Evolutionary conservation across 306 rosid species (phyloP).

Genomic region (Vigna mungo): DNA sequence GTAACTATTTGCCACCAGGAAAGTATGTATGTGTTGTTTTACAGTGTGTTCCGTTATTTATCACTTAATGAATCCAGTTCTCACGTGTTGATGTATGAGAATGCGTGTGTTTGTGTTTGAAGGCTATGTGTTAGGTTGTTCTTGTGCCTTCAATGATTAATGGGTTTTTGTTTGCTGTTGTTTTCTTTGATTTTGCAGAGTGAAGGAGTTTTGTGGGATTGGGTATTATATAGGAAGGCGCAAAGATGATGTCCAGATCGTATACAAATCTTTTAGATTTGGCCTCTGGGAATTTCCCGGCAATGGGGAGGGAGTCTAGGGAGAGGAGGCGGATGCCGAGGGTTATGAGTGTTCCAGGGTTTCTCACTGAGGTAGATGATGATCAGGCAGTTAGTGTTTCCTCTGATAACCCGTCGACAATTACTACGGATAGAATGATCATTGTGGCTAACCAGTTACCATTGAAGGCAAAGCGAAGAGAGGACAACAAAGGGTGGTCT

Average conservation of each 20-base stretch:
- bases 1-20: conserved; percentile 14
- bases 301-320: conserved; percentile 56
- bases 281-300: conserved; percentile 83
- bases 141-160: conserved; percentile 23
- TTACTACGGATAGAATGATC: conserved; percentile 67
- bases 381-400: conserved; percentile 68
- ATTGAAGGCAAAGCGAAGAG: conserved; percentile 66
- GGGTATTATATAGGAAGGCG: conserved; percentile 38
- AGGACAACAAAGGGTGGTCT: conserved; percentile 70
- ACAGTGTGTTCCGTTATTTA: conserved; percentile 41
- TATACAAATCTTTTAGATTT: conserved; percentile 81
- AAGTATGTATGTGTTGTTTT: background rate
- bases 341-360: conserved; percentile 74
- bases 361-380: conserved; percentile 68
- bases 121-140: conserved; percentile 38
- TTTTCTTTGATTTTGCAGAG: conserved; percentile 42
- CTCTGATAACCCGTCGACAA: conserved; percentile 69
- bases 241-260: conserved; percentile 77
- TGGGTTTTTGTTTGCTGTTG: conserved; percentile 15
- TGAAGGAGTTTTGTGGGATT: conserved; percentile 44
- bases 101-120: conserved; percentile 8
- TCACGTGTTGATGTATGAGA: conserved; percentile 25
- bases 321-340: conserved; percentile 65
- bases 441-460: conserved; percentile 89
- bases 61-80: conserved; percentile 28